These are phyloP conservation scores for Apiotrichum gracile DNA, from an alignment of 1,284 basidiomycete genomes.

Conservation along the genomic window DNA sequence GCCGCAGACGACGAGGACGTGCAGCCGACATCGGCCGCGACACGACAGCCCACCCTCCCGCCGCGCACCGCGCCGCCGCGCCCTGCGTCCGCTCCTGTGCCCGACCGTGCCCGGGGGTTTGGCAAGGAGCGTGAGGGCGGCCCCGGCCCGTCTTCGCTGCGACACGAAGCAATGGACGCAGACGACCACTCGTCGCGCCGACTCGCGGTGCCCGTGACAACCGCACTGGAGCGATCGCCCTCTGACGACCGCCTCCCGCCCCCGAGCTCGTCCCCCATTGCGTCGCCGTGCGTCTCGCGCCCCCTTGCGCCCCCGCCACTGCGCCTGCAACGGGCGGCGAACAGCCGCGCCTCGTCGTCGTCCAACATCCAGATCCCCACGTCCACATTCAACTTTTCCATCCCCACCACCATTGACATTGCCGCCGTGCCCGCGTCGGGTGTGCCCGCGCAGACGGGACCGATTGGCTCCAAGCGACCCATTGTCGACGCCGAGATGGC, in stretches of 20 bases:
- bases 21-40: background rate
- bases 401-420: constrained; percentile 5
- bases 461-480: constrained; percentile 12
- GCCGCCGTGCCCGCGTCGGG: background rate
- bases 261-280: constrained; percentile 7
- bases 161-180: constrained; percentile 8
- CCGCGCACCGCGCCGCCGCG: background rate
- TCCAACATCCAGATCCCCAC: background rate
- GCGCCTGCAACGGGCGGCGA: background rate
- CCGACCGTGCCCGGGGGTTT: constrained; percentile 1
- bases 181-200: background rate
- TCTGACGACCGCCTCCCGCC: background rate
- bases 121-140: background rate
- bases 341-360: background rate
- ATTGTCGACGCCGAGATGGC: constrained; percentile 17
- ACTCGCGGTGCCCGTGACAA: background rate
- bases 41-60: background rate
- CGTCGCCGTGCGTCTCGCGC: background rate
- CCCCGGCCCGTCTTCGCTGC: constrained; percentile 2
- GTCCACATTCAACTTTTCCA: constrained; percentile 15
- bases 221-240: constrained; percentile 5
- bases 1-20: constrained; percentile 35
- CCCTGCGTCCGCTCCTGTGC: constrained; percentile 21
- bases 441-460: constrained; percentile 10
- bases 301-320: background rate